Evolutionary conservation across 306 rosid genomes (phyloP), one percentile per base, ranked within the genome.

Genomic region (Spatholobus suberectus): DNA sequence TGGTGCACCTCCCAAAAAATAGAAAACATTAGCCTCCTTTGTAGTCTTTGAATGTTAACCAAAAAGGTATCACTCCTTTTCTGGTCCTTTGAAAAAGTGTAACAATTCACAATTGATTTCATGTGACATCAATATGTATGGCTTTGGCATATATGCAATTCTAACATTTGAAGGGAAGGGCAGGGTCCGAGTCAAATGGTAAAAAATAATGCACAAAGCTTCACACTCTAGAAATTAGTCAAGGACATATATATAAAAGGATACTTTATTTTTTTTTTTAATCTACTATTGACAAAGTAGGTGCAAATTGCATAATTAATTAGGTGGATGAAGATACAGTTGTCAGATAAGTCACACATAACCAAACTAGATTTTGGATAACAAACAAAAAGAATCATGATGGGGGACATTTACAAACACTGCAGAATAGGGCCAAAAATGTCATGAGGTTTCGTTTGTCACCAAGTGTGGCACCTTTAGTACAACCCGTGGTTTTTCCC

Each of bases 361-460:
- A 49, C 37, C 10, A 47, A 32, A 65, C 13, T 10, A 78, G 14
- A 6, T 72, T 13, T 61, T 34, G 32, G 34, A 41, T 51, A 54
- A 38, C 11, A 49, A 37, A 24, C 57, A 72, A 44, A 44, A 11
- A 43, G 29, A 59, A 14, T 46, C 18, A 23, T 41, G 74, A 69
- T 40, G 54, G 35, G 5, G 6, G 57, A 8, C 5, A 47, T 69
- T 37, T 69, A 21, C 54, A 69, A 69, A 69, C 74, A 69, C 54
- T 41, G 49, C 74, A 41, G 9, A 54, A 68, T 44, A 47, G n/a
- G 41, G 52, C 15, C 78, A 72, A 59, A 71, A 72, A 8, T 18
- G 26, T 46, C 14, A 20, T 18, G 55, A 61, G 58, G 9, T 41
- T 73, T 67, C 5, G 11, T 65, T 71, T 72, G 84, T 34, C 79